Evolutionary conservation across 2,329 filamentous ascomycete genomes (phyloP), one percentile per base, ranked within the genome.

Genomic region (Zymoseptoria ardabiliae): DNA sequence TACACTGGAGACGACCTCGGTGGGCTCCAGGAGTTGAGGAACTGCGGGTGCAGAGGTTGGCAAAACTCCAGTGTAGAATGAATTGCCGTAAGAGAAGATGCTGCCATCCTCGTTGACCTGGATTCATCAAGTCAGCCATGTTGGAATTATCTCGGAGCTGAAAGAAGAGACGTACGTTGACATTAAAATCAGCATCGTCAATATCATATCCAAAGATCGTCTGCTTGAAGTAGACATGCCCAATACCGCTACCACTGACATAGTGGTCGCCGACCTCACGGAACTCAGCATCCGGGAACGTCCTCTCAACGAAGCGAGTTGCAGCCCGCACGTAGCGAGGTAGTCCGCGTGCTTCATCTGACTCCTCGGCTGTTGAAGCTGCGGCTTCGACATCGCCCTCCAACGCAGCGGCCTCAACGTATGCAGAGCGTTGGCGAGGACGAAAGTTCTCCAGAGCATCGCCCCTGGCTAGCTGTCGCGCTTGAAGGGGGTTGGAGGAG

Each of bases 141-240:
- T 35, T 4, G 2, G 20, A 54, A 9, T n/a, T n/a, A 5, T 23
- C 1, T 49, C 22, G n/a, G 21, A 28, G 6, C 28, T 22, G 6
- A 23, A 50, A 19, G 9, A 13, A 21, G 23, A 9, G n/a, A 74
- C 81, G 73, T 65, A 84, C 81, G 62, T 85, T 85, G 53, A 85
- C 80, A 55, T 84, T 84, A 66, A 84, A 83, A 66, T 83, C 81
- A 0, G 79, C 81, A 65, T 85, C 85, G 65, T 85, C 83, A 60
- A 86, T 79, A 61, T 85, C 83, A 22, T 85, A 68, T 1, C 79
- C 82, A 57, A 84, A 80, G 6, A 76, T 73, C 0, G 82, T 85
- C 72, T 85, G 83, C 71, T 81, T 82, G 68, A 85, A 83, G 69
- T 83, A 78, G 63, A 84, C 81, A 65, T 85, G 83, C 0, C 76